Evolutionary conservation across 495 filamentous ascomycete genomes (phyloP).

Genomic region (Podospora bellae-mahoneyi): DNA sequence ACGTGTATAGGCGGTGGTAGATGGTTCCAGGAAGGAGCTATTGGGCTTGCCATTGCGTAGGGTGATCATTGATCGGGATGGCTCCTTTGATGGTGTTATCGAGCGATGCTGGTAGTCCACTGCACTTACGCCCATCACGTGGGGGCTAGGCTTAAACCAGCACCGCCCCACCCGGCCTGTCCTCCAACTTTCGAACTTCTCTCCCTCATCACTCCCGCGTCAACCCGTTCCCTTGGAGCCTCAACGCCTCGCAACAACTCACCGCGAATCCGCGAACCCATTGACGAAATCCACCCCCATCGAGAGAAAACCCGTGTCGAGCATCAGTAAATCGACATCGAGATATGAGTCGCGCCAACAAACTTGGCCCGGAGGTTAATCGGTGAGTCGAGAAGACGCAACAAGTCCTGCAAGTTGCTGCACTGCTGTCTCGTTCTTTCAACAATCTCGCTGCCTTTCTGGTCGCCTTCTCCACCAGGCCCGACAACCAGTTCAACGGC

Average conservation of each 20-base stretch:
- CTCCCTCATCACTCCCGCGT: conserved; percentile 36
- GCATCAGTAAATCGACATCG: conserved; percentile 35
- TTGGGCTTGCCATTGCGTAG: neutral
- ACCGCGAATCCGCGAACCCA: conserved; percentile 15
- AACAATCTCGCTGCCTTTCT: conserved; percentile 8
- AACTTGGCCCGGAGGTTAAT: conserved; percentile 96
- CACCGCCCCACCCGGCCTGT: conserved; percentile 19
- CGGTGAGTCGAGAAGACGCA: conserved; percentile 55
- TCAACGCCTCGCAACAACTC: conserved; percentile 23
- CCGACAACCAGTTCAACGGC: neutral
- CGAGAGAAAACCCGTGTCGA: conserved; percentile 29
- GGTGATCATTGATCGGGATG: neutral
- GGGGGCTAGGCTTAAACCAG: conserved; percentile 24
- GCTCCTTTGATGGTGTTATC: neutral
- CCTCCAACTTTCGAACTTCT: conserved; percentile 32
- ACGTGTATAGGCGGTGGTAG: neutral
- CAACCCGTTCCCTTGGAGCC: conserved; percentile 31
- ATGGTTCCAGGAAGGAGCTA: neutral
- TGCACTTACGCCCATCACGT: conserved; percentile 28
- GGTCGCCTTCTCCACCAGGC: neutral
- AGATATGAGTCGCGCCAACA: conserved; percentile 78
- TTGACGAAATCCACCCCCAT: conserved; percentile 18
- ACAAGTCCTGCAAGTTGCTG: neutral
- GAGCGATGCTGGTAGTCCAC: neutral
- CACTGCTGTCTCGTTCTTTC: conserved; percentile 8